Evolutionary conservation across 176 grass and related monocot species (phyloP).

Genomic region (Oryza coarctata): DNA sequence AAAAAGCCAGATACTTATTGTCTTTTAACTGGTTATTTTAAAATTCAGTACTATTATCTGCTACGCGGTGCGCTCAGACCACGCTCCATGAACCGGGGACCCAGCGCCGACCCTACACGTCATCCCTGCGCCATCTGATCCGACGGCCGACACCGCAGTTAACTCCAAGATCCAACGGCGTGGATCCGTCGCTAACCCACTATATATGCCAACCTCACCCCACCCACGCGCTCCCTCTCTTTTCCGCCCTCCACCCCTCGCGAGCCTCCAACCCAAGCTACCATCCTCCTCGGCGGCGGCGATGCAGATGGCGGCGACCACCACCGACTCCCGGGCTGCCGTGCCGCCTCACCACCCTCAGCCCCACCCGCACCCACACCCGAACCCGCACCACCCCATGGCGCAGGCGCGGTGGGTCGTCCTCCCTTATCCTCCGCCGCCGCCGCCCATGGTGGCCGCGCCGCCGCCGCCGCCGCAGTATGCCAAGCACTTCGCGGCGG

Average conservation of each 20-base stretch:
- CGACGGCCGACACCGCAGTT: conserved; percentile 11
- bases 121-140: conserved; percentile 7
- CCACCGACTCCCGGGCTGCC: conserved; percentile 43
- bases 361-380: conserved; percentile 25
- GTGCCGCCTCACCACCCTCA: conserved; percentile 39
- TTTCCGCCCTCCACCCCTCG: conserved; percentile 44
- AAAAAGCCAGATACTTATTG: neutral
- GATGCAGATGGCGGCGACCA: conserved; percentile 56
- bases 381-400: conserved; percentile 28
- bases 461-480: conserved; percentile 51
- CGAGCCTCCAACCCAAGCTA: conserved; percentile 18
- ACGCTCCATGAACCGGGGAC: neutral
- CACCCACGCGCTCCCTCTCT: conserved; percentile 47
- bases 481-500: conserved; percentile 37
- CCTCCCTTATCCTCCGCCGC: conserved; percentile 33
- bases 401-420: conserved; percentile 33
- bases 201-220: conserved; percentile 23
- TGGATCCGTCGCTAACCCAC: neutral
- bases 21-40: neutral
- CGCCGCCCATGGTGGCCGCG: conserved; percentile 43
- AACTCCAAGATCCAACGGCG: conserved; percentile 39
- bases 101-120: neutral
- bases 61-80: neutral
- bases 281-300: conserved; percentile 21
- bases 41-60: too few relatives aligned